Base-by-base conservation (phyloP, 441 rosid genomes). In the Gossypium gossypioides region DNA sequence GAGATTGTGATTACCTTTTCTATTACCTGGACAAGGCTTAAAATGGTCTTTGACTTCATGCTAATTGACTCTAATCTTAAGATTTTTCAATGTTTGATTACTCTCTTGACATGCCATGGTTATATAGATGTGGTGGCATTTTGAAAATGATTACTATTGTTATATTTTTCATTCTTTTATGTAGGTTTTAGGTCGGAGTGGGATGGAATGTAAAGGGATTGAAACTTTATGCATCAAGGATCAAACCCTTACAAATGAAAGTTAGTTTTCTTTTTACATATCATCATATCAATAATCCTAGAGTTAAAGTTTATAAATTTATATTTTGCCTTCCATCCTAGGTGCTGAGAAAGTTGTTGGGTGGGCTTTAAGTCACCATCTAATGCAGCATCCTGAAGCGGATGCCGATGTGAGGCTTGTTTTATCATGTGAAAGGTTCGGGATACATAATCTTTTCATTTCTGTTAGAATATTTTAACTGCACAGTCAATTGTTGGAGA, bases 271-370 rank as follows among this genome's bases (percentile, higher is more conserved):
- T 74, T 70, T 69, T 68, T 9, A 61, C 62, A 18, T 68, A 46
- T 72, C 54, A 27, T 73, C 52, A 69, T 40, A 24, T 52, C 22
- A 24, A 68, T 37, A 65, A 61, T 61, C 63, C 57, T 8, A 42
- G 4, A 37, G 62, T 65, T 16, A 4, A 34, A 15, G 16, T 24
- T 7, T 65, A 22, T 54, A 68, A 34, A 18, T 46, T 25, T 60
- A 18, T 27, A 46, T 48, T 62, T 75, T 60, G 32, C 60, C 75
- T 54, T 79, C 67, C 55, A 44, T 72, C 74, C 65, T 84, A 91
- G 98, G 89, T 80, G 93, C 92, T 67, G 98, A 93, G 80, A 91
- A 87, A 85, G 85, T 93, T 51, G 73, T 89, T 75, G 94, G 94
- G 71, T 93, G 94, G 98, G 97, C 92, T 73, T 66, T 91, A 70